Evolutionary conservation across 768 basidiomycete species (phyloP).

Genomic region (Amyloporia xantha): DNA sequence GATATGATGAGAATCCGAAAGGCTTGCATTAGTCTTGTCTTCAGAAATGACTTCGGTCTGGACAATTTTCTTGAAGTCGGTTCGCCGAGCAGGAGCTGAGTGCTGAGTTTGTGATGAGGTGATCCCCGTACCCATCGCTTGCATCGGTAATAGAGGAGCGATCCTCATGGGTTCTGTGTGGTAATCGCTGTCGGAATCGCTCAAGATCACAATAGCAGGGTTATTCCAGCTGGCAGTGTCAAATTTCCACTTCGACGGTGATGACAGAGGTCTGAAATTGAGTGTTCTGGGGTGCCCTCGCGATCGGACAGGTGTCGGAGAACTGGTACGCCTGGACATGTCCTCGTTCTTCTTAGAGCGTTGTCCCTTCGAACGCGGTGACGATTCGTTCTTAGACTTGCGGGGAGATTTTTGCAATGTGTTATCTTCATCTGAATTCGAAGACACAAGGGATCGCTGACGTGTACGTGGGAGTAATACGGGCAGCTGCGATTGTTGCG

Average conservation of each 20-base stretch:
- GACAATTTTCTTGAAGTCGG: background rate
- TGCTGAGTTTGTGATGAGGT: background rate
- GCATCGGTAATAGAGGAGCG: constrained; percentile 23
- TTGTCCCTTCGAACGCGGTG: constrained; percentile 11
- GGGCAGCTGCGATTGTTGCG: too few relatives aligned
- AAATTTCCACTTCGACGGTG: background rate
- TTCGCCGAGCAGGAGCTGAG: too few relatives aligned
- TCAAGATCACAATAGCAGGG: constrained; percentile 33
- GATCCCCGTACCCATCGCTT: constrained; percentile 8
- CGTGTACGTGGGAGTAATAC: too few relatives aligned
- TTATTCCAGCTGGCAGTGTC: constrained; percentile 8
- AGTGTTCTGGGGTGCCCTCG: constrained; percentile 4
- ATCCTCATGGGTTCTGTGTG: background rate
- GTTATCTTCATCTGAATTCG: background rate
- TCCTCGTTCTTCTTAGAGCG: background rate
- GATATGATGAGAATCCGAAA: constrained; percentile 21
- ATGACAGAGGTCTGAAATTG: background rate
- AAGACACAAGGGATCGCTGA: background rate
- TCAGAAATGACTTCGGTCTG: background rate
- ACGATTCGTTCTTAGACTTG: constrained; percentile 20
- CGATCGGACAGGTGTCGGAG: constrained; percentile 22
- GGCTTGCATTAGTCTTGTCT: constrained; percentile 9
- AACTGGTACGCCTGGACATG: constrained; percentile 12
- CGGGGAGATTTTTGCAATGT: constrained; percentile 27
- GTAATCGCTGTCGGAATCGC: constrained; percentile 27